Evolutionary conservation across 2,329 filamentous ascomycete genomes (phyloP).

Genomic region (Beauveria asiatica): DNA sequence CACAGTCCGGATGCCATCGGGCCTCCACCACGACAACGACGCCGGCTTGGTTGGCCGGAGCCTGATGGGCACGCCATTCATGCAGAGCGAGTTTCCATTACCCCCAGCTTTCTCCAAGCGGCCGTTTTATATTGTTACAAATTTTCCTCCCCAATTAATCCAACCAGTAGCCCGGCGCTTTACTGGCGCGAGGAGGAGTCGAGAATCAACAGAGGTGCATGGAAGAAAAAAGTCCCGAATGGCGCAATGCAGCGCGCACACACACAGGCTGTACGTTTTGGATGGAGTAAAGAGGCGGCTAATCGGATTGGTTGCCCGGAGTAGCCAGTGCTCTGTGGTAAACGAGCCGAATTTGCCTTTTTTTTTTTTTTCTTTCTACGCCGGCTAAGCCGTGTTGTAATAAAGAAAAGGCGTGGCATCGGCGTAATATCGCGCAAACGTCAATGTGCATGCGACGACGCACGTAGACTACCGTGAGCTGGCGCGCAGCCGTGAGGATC

Average conservation of each 20-base stretch:
- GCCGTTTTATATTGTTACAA: neutral
- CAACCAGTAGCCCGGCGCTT: neutral
- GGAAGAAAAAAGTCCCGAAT: neutral
- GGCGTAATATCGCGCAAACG: neutral
- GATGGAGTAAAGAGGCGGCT: neutral
- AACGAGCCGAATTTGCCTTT: neutral
- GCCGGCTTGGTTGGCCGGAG: neutral
- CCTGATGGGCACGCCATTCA: neutral
- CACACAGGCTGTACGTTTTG: neutral
- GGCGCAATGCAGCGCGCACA: neutral
- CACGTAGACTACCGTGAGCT: too few relatives aligned
- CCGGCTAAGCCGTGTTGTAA: neutral
- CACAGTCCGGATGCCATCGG: slow-evolving; percentile 5
- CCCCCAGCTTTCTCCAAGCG: neutral
- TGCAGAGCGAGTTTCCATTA: slow-evolving; percentile 5
- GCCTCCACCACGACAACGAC: slow-evolving; percentile 1
- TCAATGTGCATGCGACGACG: neutral
- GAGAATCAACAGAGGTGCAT: neutral
- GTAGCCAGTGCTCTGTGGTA: neutral
- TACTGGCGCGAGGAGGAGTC: neutral
- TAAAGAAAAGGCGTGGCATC: neutral
- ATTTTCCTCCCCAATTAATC: neutral
- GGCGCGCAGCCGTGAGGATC: neutral
- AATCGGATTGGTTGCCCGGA: neutral
- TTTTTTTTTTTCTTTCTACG: neutral